These are phyloP conservation scores for Sutorius eximius DNA, from an alignment of 1,284 basidiomycete genomes.

Conservation along the genomic window DNA sequence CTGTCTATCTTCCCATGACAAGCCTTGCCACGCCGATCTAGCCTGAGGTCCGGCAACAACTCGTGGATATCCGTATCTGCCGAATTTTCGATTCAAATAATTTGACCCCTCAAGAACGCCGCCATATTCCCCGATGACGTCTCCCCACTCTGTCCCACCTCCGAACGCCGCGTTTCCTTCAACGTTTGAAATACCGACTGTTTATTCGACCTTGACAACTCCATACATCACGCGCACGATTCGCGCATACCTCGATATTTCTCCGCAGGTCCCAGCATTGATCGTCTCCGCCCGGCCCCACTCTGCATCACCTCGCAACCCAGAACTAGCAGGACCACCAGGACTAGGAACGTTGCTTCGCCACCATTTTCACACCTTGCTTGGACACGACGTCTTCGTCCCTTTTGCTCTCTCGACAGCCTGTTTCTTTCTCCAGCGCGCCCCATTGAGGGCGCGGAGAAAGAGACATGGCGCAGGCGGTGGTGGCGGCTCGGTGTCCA, in stretches of 20 bases:
- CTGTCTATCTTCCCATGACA: not conserved
- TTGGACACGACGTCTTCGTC: not conserved
- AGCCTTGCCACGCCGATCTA: not conserved
- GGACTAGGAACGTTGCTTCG: not conserved
- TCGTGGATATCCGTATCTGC: not conserved
- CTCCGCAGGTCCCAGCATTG: not conserved
- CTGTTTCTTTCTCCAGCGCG: conserved; percentile 16
- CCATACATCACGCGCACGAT: not conserved
- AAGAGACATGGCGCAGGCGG: conserved; percentile 2
- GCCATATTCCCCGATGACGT: not conserved
- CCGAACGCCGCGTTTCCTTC: not conserved
- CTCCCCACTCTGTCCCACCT: not conserved
- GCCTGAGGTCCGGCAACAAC: not conserved
- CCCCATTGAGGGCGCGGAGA: conserved; percentile 20
- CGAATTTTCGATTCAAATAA: not conserved
- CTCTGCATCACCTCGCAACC: not conserved
- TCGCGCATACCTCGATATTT: not conserved
- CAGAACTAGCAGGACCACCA: conserved; percentile 3
- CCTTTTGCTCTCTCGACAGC: not conserved
- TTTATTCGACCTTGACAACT: not conserved
- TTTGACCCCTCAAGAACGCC: not conserved
- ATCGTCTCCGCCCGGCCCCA: not conserved
- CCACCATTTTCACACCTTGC: not conserved
- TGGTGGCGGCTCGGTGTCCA: conserved; percentile 5
- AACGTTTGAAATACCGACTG: not conserved